Conservation (phyloP, 257 asterid species). For the Solanum sitiens region DNA sequence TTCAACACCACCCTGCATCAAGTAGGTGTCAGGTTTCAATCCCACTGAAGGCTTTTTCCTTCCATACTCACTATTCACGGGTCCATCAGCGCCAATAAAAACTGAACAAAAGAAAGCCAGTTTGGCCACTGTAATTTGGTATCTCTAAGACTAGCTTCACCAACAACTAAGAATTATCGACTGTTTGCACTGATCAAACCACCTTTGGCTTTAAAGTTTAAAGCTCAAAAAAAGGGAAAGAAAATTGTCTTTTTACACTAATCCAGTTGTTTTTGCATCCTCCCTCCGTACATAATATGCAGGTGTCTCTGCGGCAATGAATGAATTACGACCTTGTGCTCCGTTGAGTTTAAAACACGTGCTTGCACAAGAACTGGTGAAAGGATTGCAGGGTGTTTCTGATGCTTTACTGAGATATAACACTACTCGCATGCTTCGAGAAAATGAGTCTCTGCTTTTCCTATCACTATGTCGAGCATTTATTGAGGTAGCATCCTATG, state of each 20-base stretch:
- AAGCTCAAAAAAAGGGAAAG: neutral
- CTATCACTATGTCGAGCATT: conserved; percentile 83
- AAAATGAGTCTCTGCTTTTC: conserved; percentile 75
- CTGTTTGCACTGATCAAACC: neutral
- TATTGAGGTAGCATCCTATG: conserved; percentile 45
- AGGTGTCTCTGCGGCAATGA: conserved; percentile 98
- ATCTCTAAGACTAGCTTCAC: neutral
- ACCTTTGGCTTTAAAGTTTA: neutral
- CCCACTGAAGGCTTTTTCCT: neutral
- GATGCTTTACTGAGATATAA: conserved; percentile 81
- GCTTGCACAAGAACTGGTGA: conserved; percentile 35
- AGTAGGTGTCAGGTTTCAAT: neutral
- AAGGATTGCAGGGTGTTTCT: conserved; percentile 64
- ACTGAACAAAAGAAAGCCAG: neutral
- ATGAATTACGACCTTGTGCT: conserved; percentile 93
- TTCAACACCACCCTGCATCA: neutral
- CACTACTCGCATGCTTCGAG: conserved; percentile 76
- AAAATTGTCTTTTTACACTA: neutral
- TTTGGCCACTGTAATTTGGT: neutral
- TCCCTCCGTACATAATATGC: conserved; percentile 6
- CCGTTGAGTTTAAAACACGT: conserved; percentile 68
- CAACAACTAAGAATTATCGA: neutral
- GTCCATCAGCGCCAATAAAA: neutral
- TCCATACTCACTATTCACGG: neutral
- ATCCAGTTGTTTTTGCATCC: neutral